Conservation (phyloP, 139 green algal genomes). For the Haematococcus lacustris region DNA sequence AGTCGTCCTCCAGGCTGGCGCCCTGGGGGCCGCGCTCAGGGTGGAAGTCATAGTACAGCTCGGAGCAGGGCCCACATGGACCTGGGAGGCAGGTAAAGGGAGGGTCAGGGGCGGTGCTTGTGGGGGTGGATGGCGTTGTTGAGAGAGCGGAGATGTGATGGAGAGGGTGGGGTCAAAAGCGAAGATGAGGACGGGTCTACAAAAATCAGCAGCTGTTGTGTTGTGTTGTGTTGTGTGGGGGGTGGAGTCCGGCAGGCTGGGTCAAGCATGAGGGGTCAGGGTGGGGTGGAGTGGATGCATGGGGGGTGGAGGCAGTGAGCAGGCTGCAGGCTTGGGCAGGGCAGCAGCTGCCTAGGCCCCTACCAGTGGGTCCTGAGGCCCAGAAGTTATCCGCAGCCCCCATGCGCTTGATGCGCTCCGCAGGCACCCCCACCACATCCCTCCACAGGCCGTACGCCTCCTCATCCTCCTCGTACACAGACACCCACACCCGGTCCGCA, state of each 20-base stretch:
- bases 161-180: no score
- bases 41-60: conserved; percentile 95
- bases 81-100: conserved; percentile 88
- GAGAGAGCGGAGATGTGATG: no score
- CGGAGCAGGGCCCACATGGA: conserved; percentile 89
- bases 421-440: conserved; percentile 65
- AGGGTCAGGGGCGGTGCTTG: no score
- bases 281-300: not conserved
- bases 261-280: not conserved
- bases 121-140: no score
- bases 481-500: conserved; percentile 74
- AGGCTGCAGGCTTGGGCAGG: no score
- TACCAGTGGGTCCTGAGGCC: conserved; percentile 69
- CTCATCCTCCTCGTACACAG: conserved; percentile 84
- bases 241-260: no score
- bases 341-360: no score
- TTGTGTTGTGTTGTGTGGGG: no score
- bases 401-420: conserved; percentile 72
- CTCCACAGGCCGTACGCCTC: conserved; percentile 81
- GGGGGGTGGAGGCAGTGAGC: no score
- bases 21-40: conserved; percentile 60
- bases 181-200: no score
- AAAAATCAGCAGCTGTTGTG: no score
- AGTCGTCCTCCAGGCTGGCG: conserved; percentile 59
- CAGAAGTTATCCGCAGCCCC: conserved; percentile 93